A percentile compares a stretch with the other conserved stretches of the same genome.
Evolutionary conservation across 1,284 basidiomycete genomes (phyloP).

Genomic region (Pseudozyma tsukubaensis): DNA sequence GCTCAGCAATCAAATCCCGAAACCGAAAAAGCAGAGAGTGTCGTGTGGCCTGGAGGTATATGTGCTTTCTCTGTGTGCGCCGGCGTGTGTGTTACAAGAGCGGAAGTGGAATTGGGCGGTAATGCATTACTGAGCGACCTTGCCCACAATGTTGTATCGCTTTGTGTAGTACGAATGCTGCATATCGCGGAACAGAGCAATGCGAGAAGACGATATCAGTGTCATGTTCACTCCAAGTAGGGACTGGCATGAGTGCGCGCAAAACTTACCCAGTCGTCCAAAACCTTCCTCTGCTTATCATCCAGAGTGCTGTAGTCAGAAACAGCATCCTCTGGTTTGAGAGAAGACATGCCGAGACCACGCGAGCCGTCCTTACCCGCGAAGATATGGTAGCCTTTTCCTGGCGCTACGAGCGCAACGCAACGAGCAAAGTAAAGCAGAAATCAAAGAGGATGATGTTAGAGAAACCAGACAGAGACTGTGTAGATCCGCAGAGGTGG

Average conservation of each 20-base stretch:
- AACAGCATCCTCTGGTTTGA: conserved; percentile 87
- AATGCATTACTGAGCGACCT: conserved; percentile 35
- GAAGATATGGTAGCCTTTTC: conserved; percentile 71
- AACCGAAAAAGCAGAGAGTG: no score
- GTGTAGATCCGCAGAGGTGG: background rate
- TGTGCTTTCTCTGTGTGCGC: background rate
- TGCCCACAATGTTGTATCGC: conserved; percentile 68
- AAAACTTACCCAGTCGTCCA: conserved; percentile 81
- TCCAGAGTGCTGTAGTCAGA: conserved; percentile 84
- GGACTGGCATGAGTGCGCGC: background rate
- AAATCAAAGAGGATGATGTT: background rate
- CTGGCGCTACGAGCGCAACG: conserved; percentile 41
- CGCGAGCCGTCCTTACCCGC: conserved; percentile 83
- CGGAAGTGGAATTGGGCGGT: background rate
- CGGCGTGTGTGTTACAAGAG: background rate
- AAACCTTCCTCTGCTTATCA: conserved; percentile 81
- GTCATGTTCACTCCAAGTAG: no score
- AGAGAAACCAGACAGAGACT: background rate
- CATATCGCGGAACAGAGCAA: background rate
- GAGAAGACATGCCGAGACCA: conserved; percentile 76
- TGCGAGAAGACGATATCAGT: background rate
- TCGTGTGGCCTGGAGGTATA: background rate
- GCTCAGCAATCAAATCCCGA: no score
- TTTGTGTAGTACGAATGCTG: conserved; percentile 66
- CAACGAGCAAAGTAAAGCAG: no score